Base-by-base conservation (phyloP, 768 basidiomycete species). In the Lanmaoa pseudosensibilis region DNA sequence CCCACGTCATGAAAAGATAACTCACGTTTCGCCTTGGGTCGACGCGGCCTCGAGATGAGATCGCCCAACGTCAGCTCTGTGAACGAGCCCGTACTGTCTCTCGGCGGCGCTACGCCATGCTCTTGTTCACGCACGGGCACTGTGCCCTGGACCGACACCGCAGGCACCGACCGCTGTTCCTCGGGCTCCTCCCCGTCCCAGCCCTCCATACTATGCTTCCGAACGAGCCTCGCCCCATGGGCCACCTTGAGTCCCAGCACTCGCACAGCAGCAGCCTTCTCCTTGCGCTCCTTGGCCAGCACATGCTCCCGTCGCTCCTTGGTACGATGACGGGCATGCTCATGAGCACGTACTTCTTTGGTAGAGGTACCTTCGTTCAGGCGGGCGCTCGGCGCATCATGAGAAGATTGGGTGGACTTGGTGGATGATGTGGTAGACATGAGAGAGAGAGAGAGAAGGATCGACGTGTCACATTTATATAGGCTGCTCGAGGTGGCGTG, bases 271-370 rank as follows among this genome's bases (percentile, higher is more conserved):
- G 65, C 56, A 8, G 57, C 66, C 57, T 61, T 66, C 57, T 72
- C 65, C 60, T 73, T 71, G 57, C 70, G 70, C 54, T 70, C 61
- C 70, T 59, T 70, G 10, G 62, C 57, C 6, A 70, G 68, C 13
- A 64, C 60, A 10, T 73, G 66, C 57, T 68, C 72, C 48, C 52
- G 72, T 27, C 70, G 69, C 54, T 71, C 69, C 57, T 71, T 72
- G 52, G 54, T 61, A 23, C 64, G 71, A 33, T 71, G 71, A 54
- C 73, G 71, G 9, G 71, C 71, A 32, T 69, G 73, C 60, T 72
- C 71, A 13, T 59, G 64, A 21, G 71, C 73, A 16, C 71, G 71
- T 38, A 64, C 63, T 49, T 74, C 71, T 52, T 72, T 72, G 34
- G 62, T 46, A 27, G 7, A 51, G 2, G 49, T 11, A 27, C 56